Evolutionary conservation across 2,329 filamentous ascomycete species (phyloP).

Genomic region (Magnaporthiopsis incrustans): DNA sequence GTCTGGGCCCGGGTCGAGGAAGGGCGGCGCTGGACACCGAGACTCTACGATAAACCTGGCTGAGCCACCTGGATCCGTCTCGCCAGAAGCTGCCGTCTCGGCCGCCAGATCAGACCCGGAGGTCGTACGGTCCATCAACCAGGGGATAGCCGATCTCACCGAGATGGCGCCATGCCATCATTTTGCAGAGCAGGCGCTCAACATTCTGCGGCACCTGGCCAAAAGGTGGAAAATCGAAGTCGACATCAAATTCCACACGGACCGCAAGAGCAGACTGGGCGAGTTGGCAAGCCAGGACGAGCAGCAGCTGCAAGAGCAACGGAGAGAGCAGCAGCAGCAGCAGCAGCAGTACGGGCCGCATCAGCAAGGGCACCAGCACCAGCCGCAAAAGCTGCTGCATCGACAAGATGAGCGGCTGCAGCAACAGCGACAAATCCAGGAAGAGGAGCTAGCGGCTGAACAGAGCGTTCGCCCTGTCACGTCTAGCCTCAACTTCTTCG

Average conservation of each 20-base stretch:
- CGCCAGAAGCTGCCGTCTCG: not conserved
- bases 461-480: conserved; percentile 35
- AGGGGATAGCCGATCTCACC: conserved; percentile 48
- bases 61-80: conserved; percentile 5
- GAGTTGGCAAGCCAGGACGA: not conserved
- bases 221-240: conserved; percentile 52
- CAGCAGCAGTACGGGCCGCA: conserved; percentile 1
- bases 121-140: conserved; percentile 37
- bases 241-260: conserved; percentile 24
- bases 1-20: not conserved
- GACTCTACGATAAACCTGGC: not conserved
- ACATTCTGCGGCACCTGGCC: conserved; percentile 50
- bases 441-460: conserved; percentile 12
- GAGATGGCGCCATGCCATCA: conserved; percentile 55
- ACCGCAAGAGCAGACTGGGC: conserved; percentile 9
- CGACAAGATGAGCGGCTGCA: not conserved
- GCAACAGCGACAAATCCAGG: not conserved
- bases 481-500: conserved; percentile 49
- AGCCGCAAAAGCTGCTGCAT: conserved; percentile 16
- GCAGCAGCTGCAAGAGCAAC: not conserved
- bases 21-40: conserved; percentile 12
- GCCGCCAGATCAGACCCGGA: conserved; percentile 27
- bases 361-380: not conserved
- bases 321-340: not conserved
- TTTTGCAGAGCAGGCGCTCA: conserved; percentile 52